A percentile compares a stretch with the other conserved stretches of the same genome.
Evolutionary conservation across 1,139 yeast genomes (phyloP).

Genomic region (Hemisphaericaspora xylofermentans): DNA sequence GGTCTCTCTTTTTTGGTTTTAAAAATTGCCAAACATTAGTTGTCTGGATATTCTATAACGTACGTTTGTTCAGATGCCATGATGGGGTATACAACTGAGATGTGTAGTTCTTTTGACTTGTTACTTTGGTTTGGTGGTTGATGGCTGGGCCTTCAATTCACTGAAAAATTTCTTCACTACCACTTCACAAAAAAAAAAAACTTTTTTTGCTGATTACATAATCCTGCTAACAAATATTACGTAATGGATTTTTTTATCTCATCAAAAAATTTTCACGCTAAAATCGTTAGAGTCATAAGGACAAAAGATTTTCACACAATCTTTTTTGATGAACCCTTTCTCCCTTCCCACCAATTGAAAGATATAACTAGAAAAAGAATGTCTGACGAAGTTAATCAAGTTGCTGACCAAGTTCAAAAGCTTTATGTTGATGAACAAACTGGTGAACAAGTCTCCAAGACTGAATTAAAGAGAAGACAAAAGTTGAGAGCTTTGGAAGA

Average conservation of each 20-base stretch:
- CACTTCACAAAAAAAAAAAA: background rate
- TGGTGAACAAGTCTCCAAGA: constrained; percentile 94
- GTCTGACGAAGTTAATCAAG: constrained; percentile 57
- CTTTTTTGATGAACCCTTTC: background rate
- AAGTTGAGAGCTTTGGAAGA: constrained; percentile 85
- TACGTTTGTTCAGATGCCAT: constrained; percentile 29
- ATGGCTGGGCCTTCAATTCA: too few relatives aligned
- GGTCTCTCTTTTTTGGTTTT: too few relatives aligned
- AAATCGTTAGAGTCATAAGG: background rate
- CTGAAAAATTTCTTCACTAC: background rate
- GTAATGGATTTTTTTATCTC: background rate
- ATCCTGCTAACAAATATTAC: background rate
- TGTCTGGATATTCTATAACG: constrained; percentile 11
- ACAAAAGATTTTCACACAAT: background rate
- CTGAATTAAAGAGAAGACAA: constrained; percentile 94
- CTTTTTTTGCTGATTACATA: background rate
- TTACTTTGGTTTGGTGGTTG: too few relatives aligned
- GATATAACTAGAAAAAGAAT: too few relatives aligned
- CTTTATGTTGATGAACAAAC: constrained; percentile 89
- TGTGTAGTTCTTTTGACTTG: too few relatives aligned
- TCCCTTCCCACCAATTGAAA: background rate
- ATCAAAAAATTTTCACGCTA: background rate
- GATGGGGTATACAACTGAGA: too few relatives aligned
- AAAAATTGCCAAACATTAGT: background rate
- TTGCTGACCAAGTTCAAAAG: constrained; percentile 80